Evolutionary conservation across 768 basidiomycete species (phyloP).

Genomic region (Termitomyces eurrhizus): DNA sequence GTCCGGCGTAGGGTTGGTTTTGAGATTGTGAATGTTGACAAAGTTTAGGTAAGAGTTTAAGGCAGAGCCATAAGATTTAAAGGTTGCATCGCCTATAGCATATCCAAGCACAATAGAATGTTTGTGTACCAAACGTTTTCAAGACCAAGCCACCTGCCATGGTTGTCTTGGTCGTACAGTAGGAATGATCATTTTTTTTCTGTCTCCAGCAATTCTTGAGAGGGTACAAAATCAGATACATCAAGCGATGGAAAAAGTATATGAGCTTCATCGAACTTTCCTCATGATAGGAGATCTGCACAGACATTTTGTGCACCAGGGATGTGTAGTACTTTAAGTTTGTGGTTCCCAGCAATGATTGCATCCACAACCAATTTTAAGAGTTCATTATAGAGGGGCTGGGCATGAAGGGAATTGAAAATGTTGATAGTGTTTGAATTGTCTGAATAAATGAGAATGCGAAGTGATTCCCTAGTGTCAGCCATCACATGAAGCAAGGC

Average conservation of each 20-base stretch:
- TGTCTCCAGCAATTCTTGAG: background rate
- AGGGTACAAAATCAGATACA: background rate
- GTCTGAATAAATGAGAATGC: slow-evolving; percentile 1
- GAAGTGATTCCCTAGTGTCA: background rate
- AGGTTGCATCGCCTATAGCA: slow-evolving; percentile 23
- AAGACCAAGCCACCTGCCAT: slow-evolving; percentile 22
- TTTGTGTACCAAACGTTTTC: slow-evolving; percentile 5
- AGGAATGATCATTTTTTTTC: background rate
- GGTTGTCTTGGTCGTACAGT: slow-evolving; percentile 21
- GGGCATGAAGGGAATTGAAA: no score
- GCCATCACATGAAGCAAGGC: background rate
- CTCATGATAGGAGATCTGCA: background rate
- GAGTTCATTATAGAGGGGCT: no score
- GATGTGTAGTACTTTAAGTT: no score
- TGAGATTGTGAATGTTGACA: background rate
- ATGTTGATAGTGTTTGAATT: background rate
- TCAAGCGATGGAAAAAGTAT: background rate
- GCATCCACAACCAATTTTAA: no score
- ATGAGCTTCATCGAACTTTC: background rate
- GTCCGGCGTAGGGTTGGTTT: slow-evolving; percentile 12
- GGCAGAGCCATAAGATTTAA: slow-evolving; percentile 18
- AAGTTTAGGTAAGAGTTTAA: background rate
- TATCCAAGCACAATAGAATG: slow-evolving; percentile 4
- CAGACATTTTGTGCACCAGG: no score
- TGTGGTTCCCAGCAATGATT: no score